A percentile compares a stretch with the other conserved stretches of the same genome.
These are phyloP conservation scores for Saturnispora dispora DNA, from an alignment of 805 yeast genomes.

Conservation along the genomic window DNA sequence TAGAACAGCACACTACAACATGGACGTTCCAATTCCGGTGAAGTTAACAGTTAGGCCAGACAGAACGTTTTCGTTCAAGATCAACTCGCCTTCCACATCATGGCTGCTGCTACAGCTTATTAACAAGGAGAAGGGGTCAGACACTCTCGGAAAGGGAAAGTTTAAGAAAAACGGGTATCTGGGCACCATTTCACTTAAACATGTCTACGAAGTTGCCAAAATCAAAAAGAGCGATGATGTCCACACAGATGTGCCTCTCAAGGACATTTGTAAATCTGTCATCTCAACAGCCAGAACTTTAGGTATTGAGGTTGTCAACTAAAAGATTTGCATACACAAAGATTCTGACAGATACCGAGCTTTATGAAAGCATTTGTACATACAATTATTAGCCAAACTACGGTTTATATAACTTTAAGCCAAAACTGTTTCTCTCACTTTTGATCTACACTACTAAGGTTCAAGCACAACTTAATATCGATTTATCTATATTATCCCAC, in stretches of 20 bases:
- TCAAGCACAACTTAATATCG: too few species aligned
- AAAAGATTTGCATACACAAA: constrained; percentile 8
- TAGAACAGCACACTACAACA: constrained; percentile 76
- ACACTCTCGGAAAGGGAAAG: constrained; percentile 59
- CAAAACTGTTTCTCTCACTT: neutral
- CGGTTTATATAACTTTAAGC: neutral
- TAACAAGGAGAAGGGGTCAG: constrained; percentile 71
- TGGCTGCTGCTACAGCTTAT: constrained; percentile 79
- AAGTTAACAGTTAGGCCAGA: constrained; percentile 84
- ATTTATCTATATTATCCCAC: too few species aligned
- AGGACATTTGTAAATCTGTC: constrained; percentile 72
- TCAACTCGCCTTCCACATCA: constrained; percentile 87
- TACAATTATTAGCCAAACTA: neutral
- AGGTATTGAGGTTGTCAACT: constrained; percentile 77
- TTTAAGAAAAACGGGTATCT: constrained; percentile 25
- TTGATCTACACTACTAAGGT: too few species aligned
- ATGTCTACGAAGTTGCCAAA: constrained; percentile 89
- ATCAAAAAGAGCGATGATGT: constrained; percentile 81
- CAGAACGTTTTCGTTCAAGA: constrained; percentile 74
- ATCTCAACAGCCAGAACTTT: constrained; percentile 83
- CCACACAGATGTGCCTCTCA: constrained; percentile 60
- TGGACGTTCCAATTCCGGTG: constrained; percentile 88
- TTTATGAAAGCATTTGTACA: constrained; percentile 1
- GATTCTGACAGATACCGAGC: neutral
- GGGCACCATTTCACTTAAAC: constrained; percentile 59